Base-by-base conservation (phyloP, 2,329 filamentous ascomycete genomes). In the Fusarium phyllophilum region DNA sequence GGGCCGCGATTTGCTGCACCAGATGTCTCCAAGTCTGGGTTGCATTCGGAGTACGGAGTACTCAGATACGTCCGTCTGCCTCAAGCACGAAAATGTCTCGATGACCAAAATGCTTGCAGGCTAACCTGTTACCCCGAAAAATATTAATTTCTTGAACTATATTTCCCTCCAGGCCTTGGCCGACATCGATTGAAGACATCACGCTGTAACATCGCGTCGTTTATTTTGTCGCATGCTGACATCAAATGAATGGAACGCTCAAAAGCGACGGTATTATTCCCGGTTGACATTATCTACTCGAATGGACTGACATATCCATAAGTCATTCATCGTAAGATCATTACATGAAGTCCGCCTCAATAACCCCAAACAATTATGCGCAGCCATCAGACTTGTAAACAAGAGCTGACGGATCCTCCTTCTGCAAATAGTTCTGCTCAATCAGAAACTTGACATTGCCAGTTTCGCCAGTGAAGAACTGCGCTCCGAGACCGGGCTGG, bases 401-500 rank as follows among this genome's bases (percentile, higher is more conserved):
- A 42, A 79, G 69, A 56, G 75, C 42, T 5, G 62, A 60, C 4
- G 76, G 44, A 17, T 77, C 56, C 42, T 74, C 74, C 5, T 65
- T 56, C 12, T 65, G 36, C 33, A 78, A 31, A 33, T 69, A 78
- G 1, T 64, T 77, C 8, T 75, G 59, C 26, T 70, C 59, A 56
- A 78, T 63, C 24, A 78, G 29, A 9, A 57, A 60, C 54, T 75
- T 63, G 51, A 78, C 62, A 22, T 76, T 78, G 3, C 76, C 76
- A 11, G 66, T 33, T 15, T 72, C 79, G 81, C 48, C 84, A 75
- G 41, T 79, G 12, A 70, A 79, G 26, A 79, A 79, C 60, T 79
- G 78, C 5, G 78, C 72, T 24, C 86, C 86, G 42, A 86, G 80
- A 0, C 86, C 86, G 0, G 85, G 85, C 79, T 88, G 86, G 14